Evolutionary conservation across 805 yeast genomes (phyloP).

Genomic region (Lachancea cidri): DNA sequence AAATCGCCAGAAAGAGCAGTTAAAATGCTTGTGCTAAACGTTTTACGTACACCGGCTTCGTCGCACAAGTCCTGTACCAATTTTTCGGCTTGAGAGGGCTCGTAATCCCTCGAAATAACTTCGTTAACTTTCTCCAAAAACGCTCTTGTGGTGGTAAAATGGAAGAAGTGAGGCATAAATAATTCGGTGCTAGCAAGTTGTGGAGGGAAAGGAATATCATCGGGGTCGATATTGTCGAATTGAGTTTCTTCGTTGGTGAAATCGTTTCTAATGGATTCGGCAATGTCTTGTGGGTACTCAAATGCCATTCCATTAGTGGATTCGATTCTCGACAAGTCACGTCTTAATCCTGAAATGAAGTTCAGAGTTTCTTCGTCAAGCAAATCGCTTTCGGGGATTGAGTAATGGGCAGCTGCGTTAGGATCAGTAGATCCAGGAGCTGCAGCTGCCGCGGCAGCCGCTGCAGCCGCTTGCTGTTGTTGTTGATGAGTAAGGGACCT

Average conservation of each 20-base stretch:
- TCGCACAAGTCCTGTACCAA: constrained; percentile 37
- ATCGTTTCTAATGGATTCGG: constrained; percentile 31
- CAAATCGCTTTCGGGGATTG: constrained; percentile 35
- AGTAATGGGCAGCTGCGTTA: constrained; percentile 13
- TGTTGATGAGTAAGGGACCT: constrained; percentile 13
- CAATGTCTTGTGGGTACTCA: constrained; percentile 32
- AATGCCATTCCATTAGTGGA: constrained; percentile 20
- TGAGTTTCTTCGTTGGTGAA: constrained; percentile 27
- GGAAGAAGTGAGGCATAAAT: constrained; percentile 32
- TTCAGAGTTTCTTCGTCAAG: constrained; percentile 34
- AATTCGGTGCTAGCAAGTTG: constrained; percentile 27
- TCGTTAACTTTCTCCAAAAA: constrained; percentile 36
- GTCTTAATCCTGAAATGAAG: constrained; percentile 30
- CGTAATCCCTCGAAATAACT: constrained; percentile 38
- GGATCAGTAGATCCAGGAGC: constrained; percentile 11
- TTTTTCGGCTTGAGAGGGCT: constrained; percentile 40
- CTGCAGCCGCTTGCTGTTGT: constrained; percentile 17
- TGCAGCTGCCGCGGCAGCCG: constrained; percentile 14
- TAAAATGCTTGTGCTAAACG: constrained; percentile 39
- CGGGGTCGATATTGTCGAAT: constrained; percentile 26
- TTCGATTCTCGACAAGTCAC: constrained; percentile 24
- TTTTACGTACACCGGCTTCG: constrained; percentile 40
- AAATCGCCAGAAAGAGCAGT: constrained; percentile 43
- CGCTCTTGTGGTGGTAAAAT: constrained; percentile 23
- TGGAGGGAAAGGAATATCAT: constrained; percentile 33